Base-by-base conservation (phyloP, 495 filamentous ascomycete genomes). In the Penicillium antarcticum region DNA sequence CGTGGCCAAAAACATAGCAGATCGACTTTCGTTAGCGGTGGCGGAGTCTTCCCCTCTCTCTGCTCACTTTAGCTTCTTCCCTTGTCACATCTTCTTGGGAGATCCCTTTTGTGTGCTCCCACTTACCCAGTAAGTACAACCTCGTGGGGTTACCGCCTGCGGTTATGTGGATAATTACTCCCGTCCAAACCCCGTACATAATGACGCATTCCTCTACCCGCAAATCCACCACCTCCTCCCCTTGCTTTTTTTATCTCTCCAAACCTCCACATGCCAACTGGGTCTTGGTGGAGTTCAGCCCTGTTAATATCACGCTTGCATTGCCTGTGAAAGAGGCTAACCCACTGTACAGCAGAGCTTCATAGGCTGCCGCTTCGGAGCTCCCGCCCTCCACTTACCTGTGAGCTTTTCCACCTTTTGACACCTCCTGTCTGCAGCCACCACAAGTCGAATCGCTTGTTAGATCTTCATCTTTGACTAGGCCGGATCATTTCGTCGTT, bases 171-270 rank as follows among this genome's bases (percentile, higher is more conserved):
- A 58, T 56, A 45, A 56, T 43, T 53, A 40, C 54, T 14, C 38
- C 57, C 49, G 41, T 47, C 36, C 51, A 34, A 47, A 46, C 62
- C 62, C 62, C 49, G 52, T 57, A 54, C 62, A 67, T 67, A 61
- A 74, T 74, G 71, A 74, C 71, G 71, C 71, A 74, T 73, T 62
- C 56, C 50, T 55, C 51, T 50, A 51, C 49, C 56, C 62, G 51
- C 56, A 42, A 55, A 58, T 49, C 55, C 49, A 53, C 58, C 41
- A 46, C 57, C 26, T 61, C 48, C 36, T 45, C 35, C 40, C 21
- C 17, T 45, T 43, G 29, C 10, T 56, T 49, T 35, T 44, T 33
- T 36, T 29, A 33, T 36, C 39, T 38, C 17, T 18, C 31, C 18
- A 51, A 38, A 44, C 61, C 46, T 63, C 57, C 60, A 61, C 60